Conservation (phyloP, 2,329 filamentous ascomycete species). For the Fusarium hainanense region DNA sequence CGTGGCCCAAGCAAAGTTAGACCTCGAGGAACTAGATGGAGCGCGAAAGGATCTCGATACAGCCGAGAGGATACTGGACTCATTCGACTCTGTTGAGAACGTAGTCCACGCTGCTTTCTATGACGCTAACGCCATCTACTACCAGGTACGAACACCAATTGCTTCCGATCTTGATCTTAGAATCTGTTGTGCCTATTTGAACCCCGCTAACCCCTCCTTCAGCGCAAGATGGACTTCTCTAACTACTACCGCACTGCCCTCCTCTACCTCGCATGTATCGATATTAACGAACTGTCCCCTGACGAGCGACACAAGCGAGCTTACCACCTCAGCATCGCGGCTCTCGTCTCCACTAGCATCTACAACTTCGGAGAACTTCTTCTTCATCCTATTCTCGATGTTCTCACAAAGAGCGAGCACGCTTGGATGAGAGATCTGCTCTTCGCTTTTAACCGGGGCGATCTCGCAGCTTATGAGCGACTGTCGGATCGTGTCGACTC, state of each 20-base stretch:
- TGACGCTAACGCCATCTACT: slow-evolving; percentile 93
- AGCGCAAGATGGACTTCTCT: slow-evolving; percentile 87
- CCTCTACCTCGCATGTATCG: slow-evolving; percentile 95
- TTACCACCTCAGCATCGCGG: slow-evolving; percentile 92
- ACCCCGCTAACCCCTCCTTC: slow-evolving; percentile 51
- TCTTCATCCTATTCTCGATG: slow-evolving; percentile 93
- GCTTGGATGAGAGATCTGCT: slow-evolving; percentile 95
- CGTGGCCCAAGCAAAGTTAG: slow-evolving; percentile 87
- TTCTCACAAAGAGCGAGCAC: slow-evolving; percentile 74
- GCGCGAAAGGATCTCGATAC: slow-evolving; percentile 87
- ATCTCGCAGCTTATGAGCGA: slow-evolving; percentile 86
- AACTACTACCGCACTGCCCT: slow-evolving; percentile 98
- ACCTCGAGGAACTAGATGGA: slow-evolving; percentile 81
- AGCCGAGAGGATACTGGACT: slow-evolving; percentile 88
- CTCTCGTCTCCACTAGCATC: slow-evolving; percentile 92
- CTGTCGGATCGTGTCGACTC: slow-evolving; percentile 83
- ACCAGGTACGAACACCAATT: slow-evolving; percentile 67
- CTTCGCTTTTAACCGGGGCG: slow-evolving; percentile 96
- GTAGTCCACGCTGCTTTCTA: slow-evolving; percentile 98
- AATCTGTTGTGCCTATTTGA: not conserved
- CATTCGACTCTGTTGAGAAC: slow-evolving; percentile 94
- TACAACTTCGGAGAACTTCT: slow-evolving; percentile 99
- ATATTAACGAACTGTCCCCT: slow-evolving; percentile 77
- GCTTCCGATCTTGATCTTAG: not conserved
- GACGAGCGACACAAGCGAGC: slow-evolving; percentile 84